Conservation (phyloP, 495 filamentous ascomycete species). For the Tuber brumale region DNA sequence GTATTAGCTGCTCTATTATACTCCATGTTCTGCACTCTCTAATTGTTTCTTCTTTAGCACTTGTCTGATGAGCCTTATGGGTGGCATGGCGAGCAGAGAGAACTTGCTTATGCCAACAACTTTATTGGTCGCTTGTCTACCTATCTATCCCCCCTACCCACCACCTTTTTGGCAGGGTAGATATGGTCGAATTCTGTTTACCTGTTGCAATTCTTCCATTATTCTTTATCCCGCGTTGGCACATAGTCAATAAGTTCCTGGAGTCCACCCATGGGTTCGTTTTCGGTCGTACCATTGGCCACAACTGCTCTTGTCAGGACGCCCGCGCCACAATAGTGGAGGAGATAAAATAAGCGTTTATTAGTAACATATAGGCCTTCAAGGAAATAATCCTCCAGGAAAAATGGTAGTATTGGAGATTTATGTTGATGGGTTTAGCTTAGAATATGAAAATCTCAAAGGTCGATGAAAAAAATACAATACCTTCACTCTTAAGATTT, state of each 20-base stretch:
- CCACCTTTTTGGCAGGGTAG: background rate
- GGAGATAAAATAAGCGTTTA: background rate
- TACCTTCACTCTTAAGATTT: background rate
- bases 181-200: background rate
- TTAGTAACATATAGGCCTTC: background rate
- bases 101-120: background rate
- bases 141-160: background rate
- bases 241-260: background rate
- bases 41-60: background rate
- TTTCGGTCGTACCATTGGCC: background rate
- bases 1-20: background rate
- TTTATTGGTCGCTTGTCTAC: background rate
- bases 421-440: background rate
- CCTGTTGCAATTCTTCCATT: background rate
- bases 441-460: background rate
- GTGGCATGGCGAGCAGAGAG: background rate
- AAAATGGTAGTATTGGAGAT: background rate
- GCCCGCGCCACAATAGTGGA: background rate
- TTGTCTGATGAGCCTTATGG: background rate
- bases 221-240: background rate
- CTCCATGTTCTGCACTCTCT: background rate
- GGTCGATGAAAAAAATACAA: background rate
- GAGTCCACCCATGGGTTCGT: no score
- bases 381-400: background rate
- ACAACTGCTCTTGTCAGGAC: background rate